These are phyloP conservation scores for Petunia hybrid DNA, from an alignment of 305 asterid genomes.

Conservation along the genomic window DNA sequence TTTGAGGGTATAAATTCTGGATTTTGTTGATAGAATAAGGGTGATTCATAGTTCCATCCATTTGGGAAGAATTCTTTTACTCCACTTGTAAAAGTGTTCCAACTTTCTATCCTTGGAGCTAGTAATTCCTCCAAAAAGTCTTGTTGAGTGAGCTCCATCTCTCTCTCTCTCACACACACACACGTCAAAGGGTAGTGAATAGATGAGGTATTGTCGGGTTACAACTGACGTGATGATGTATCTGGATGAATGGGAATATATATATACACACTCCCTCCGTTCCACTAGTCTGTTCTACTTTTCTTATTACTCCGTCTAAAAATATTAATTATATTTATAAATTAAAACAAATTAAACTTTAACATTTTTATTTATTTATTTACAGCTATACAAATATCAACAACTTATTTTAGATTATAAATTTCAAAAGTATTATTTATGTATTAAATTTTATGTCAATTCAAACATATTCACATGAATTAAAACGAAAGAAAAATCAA, in stretches of 20 bases:
- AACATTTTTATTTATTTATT: not conserved
- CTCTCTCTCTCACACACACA: conserved; percentile 38
- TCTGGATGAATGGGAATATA: conserved; percentile 20
- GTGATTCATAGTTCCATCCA: conserved; percentile 49
- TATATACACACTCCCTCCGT: not conserved
- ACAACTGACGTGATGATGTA: conserved; percentile 21
- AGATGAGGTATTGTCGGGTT: conserved; percentile 22
- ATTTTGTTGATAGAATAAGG: conserved; percentile 42
- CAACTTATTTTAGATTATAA: no score
- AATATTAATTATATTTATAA: not conserved
- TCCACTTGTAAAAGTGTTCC: conserved; percentile 51
- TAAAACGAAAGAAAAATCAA: no score
- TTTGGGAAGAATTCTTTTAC: conserved; percentile 49
- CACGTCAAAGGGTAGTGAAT: conserved; percentile 15
- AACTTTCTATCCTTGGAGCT: conserved; percentile 54
- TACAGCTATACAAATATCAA: not conserved
- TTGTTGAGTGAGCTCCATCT: conserved; percentile 61
- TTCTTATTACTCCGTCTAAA: not conserved
- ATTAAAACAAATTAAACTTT: not conserved
- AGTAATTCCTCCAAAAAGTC: conserved; percentile 60
- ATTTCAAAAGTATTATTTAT: no score
- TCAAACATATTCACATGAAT: not conserved
- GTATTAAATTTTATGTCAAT: not conserved
- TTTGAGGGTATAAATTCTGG: conserved; percentile 51
- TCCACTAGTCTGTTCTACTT: not conserved